Evolutionary conservation across 2,329 filamentous ascomycete genomes (phyloP).

Genomic region (Aspergillus pseudotamarii): DNA sequence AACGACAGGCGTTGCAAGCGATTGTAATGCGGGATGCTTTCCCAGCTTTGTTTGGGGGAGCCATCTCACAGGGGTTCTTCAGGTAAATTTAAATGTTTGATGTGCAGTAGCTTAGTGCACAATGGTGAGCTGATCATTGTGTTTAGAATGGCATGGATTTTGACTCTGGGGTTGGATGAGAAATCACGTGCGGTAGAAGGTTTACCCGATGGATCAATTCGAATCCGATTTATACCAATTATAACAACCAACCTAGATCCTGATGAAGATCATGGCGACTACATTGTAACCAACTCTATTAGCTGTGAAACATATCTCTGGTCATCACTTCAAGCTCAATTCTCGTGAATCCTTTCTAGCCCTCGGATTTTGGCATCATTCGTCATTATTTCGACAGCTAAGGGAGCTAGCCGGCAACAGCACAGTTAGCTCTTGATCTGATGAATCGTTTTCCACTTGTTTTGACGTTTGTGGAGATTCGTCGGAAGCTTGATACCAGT

Average conservation of each 20-base stretch:
- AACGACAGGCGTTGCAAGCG: constrained; percentile 46
- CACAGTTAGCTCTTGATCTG: not conserved
- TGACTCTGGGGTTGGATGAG: not conserved
- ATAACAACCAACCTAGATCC: too few relatives aligned
- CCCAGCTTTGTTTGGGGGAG: constrained; percentile 20
- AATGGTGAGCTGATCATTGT: not conserved
- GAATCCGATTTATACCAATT: too few relatives aligned
- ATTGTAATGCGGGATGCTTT: constrained; percentile 41
- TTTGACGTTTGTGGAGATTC: not conserved
- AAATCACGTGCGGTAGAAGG: not conserved
- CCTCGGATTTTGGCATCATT: too few relatives aligned
- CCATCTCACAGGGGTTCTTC: not conserved
- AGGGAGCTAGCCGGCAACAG: not conserved
- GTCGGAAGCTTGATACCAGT: too few relatives aligned
- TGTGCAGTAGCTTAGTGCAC: not conserved
- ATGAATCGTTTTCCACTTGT: not conserved
- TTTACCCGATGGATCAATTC: constrained; percentile 1
- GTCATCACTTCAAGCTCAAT: too few relatives aligned
- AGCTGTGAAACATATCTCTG: too few relatives aligned
- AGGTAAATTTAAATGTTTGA: not conserved
- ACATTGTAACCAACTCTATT: too few relatives aligned
- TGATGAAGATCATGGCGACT: too few relatives aligned
- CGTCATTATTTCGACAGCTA: not conserved
- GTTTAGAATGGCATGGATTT: not conserved
- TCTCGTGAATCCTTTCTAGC: too few relatives aligned